Percentiles rank a stretch among this genome's conserved stretches.
Conservation (phyloP, 1,139 yeast genomes). For the Williopsis jadinii region DNA sequence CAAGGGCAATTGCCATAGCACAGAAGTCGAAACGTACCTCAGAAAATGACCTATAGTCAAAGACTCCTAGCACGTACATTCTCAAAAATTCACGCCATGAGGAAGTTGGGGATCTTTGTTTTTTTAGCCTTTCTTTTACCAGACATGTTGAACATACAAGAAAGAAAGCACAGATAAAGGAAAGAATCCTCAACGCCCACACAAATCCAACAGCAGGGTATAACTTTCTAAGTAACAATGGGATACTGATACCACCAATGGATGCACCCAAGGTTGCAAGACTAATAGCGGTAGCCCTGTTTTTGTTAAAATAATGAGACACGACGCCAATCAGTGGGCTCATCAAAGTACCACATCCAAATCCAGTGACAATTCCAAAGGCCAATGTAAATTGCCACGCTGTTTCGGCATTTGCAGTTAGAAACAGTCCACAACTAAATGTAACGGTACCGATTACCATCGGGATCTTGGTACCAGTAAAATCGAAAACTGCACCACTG, state of each 20-base stretch:
- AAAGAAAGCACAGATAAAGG: slow-evolving; percentile 38
- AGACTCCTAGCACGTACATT: slow-evolving; percentile 24
- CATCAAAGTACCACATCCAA: slow-evolving; percentile 7
- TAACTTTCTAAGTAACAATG: slow-evolving; percentile 47
- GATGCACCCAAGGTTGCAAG: slow-evolving; percentile 63
- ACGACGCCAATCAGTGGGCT: slow-evolving; percentile 31
- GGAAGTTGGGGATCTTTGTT: slow-evolving; percentile 4
- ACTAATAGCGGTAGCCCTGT: slow-evolving; percentile 55
- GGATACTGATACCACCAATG: slow-evolving; percentile 60
- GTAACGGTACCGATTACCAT: slow-evolving; percentile 27
- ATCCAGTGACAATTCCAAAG: slow-evolving; percentile 8
- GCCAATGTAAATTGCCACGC: slow-evolving; percentile 40
- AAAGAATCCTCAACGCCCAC: slow-evolving; percentile 53
- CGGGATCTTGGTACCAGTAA: slow-evolving; percentile 45
- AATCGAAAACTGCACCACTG: slow-evolving; percentile 57
- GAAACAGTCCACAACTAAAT: slow-evolving; percentile 46
- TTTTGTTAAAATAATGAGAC: slow-evolving; percentile 53
- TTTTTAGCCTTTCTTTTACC: slow-evolving; percentile 31
- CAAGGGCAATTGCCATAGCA: slow-evolving; percentile 36
- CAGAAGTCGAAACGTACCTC: slow-evolving; percentile 33
- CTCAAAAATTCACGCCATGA: slow-evolving; percentile 4
- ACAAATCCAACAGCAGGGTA: slow-evolving; percentile 45
- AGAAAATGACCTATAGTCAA: slow-evolving; percentile 38
- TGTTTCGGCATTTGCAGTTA: slow-evolving; percentile 45
- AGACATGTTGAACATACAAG: slow-evolving; percentile 31